phyloP scores from a whole-genome alignment of 139 green algal species.

The Nannochloris sp. region DNA sequence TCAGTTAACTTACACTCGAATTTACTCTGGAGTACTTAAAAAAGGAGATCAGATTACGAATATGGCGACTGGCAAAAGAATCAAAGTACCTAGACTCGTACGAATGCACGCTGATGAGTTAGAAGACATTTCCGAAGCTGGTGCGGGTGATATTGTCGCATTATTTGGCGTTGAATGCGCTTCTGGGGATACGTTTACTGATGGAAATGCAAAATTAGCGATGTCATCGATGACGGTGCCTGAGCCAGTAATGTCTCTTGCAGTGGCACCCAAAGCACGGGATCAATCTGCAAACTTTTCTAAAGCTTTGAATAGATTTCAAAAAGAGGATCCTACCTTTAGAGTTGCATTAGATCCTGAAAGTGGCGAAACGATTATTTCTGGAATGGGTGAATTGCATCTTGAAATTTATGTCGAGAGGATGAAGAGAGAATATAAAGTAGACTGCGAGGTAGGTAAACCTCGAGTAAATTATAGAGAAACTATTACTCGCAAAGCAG shows the following conservation, averaged over 20 bases:
- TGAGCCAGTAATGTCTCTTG: slow-evolving; percentile 96
- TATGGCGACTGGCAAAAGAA: slow-evolving; percentile 57
- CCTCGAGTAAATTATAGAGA: slow-evolving; percentile 96
- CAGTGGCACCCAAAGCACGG: slow-evolving; percentile 71
- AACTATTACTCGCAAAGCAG: slow-evolving; percentile 65
- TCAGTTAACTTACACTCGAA: slow-evolving; percentile 95
- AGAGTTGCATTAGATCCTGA: slow-evolving; percentile 62
- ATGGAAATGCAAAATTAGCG: slow-evolving; percentile 41
- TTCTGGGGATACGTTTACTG: slow-evolving; percentile 94
- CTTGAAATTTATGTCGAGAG: slow-evolving; percentile 97
- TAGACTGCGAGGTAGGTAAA: slow-evolving; percentile 75
- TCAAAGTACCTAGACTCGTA: slow-evolving; percentile 83
- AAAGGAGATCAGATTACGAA: slow-evolving; percentile 82
- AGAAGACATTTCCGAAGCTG: slow-evolving; percentile 74
- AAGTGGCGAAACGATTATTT: slow-evolving; percentile 84
- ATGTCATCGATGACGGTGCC: slow-evolving; percentile 95
- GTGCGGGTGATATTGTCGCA: slow-evolving; percentile 93
- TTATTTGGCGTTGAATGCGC: slow-evolving; percentile 98
- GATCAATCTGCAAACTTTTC: slow-evolving; percentile 64
- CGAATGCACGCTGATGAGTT: slow-evolving; percentile 89
- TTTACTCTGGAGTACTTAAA: slow-evolving; percentile 82
- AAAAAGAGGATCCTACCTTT: slow-evolving; percentile 98
- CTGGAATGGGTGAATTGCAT: slow-evolving; percentile 97
- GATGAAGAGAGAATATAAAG: slow-evolving; percentile 96
- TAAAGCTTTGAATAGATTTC: slow-evolving; percentile 75